phyloP scores from a whole-genome alignment of 225 moss, liverwort and hornwort species.

The Takakia lepidozioides region DNA sequence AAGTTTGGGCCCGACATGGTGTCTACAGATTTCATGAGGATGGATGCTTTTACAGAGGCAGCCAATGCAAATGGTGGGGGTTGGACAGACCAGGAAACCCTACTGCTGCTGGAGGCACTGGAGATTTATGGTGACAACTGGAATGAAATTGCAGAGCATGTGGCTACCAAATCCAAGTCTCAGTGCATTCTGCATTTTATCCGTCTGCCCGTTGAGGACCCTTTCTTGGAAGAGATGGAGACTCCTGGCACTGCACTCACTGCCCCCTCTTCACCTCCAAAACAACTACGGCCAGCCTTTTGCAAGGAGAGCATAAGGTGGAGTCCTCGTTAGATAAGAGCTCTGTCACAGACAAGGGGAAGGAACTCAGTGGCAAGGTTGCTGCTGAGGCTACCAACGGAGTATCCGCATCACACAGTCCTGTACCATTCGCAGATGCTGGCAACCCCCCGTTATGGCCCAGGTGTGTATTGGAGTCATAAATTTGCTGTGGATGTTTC shows the following conservation, averaged over 20 bases:
- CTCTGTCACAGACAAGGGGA: slow-evolving; percentile 25
- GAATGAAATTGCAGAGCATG: slow-evolving; percentile 98
- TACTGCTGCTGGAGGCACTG: slow-evolving; percentile 86
- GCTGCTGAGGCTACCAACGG: slow-evolving; percentile 33
- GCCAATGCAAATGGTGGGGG: slow-evolving; percentile 86
- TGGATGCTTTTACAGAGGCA: slow-evolving; percentile 92
- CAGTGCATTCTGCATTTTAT: slow-evolving; percentile 95
- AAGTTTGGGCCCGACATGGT: slow-evolving; percentile 81
- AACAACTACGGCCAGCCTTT: slow-evolving; percentile 18
- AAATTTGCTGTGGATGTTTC: too few species aligned
- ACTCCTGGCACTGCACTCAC: slow-evolving; percentile 26
- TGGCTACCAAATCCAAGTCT: slow-evolving; percentile 92
- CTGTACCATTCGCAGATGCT: slow-evolving; percentile 86
- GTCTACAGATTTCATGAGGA: slow-evolving; percentile 85
- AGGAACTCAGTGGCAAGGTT: slow-evolving; percentile 15
- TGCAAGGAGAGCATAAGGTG: slow-evolving; percentile 21
- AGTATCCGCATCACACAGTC: slow-evolving; percentile 47
- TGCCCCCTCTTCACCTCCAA: slow-evolving; percentile 31
- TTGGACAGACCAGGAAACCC: slow-evolving; percentile 98
- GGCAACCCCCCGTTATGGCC: slow-evolving; percentile 98
- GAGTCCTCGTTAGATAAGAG: slow-evolving; percentile 21
- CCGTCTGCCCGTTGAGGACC: slow-evolving; percentile 86
- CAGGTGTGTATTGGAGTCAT: slow-evolving; percentile 74
- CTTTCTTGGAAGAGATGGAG: slow-evolving; percentile 72
- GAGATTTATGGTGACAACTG: slow-evolving; percentile 94